phyloP scores from a whole-genome alignment of 352 stramenopile genomes.

The Lagenidium giganteum region DNA sequence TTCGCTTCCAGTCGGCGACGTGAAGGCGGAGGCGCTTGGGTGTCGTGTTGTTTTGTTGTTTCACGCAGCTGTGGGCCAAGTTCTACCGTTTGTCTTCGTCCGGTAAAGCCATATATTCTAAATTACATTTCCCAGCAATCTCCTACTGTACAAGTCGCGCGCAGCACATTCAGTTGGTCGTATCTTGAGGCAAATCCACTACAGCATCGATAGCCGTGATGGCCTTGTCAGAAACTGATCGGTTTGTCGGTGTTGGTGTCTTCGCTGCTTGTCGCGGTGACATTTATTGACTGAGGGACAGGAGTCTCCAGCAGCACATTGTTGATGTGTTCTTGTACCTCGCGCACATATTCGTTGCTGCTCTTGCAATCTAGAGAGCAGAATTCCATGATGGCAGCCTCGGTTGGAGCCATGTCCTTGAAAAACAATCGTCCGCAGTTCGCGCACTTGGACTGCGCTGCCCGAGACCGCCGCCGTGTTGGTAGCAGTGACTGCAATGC shows the following conservation, averaged over 20 bases:
- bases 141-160: too few species aligned
- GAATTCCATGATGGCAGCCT: slow-evolving; percentile 13
- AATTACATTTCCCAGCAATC: too few species aligned
- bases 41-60: too few species aligned
- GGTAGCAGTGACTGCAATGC: background rate
- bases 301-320: slow-evolving; percentile 1
- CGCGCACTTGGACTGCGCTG: slow-evolving; percentile 32
- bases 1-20: slow-evolving; percentile 58
- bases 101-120: too few species aligned
- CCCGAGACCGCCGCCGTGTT: background rate
- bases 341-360: slow-evolving; percentile 40
- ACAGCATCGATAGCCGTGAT: background rate
- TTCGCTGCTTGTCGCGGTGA: background rate
- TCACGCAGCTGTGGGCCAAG: too few species aligned
- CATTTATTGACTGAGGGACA: slow-evolving; percentile 2
- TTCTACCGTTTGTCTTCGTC: background rate
- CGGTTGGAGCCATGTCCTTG: slow-evolving; percentile 3
- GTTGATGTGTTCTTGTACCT: slow-evolving; percentile 38
- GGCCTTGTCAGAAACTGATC: background rate
- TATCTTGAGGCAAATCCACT: background rate
- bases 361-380: slow-evolving; percentile 66
- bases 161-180: too few species aligned
- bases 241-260: too few species aligned
- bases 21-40: slow-evolving; percentile 1
- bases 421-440: slow-evolving; percentile 59